Evolutionary conservation across 164 flowering plant species (phyloP), one percentile per base, ranked within the genome.

Genomic region (Stephania cephalantha): DNA sequence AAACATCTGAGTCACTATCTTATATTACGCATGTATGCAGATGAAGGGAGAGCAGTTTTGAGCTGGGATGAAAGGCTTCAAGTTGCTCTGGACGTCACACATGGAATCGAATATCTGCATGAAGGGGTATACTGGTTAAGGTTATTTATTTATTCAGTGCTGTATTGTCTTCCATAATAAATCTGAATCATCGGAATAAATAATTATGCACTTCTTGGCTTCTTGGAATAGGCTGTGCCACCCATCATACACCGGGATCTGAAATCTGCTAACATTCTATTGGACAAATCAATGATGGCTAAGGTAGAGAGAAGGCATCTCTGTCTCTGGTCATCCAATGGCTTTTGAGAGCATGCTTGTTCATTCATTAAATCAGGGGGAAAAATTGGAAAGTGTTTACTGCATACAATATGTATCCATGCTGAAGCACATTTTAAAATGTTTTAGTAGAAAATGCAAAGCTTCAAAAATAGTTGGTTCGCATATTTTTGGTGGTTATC

Each of bases 101-200:
- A 94, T 83, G 99, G 98, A 74, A 89, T 96, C 72, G 95, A 92
- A 68, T 96, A 96, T 85, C 98, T 96, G 84, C 99, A 96, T 81
- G 99, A 96, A 86, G 99, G 99, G 91, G 98, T 94, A 88, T 42
- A 85, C 73, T 68, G 13, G 22, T 12, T 31, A 4, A 46, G 17
- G 12, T 7, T 11, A 50, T 22, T 61, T 61, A 9, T 18, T 72
- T 31, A 6, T 71, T 75, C 48, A 22, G 63, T 71, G 31, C 8
- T 22, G 1, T 10, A 29, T 53, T 29, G 42, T 44, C 48, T 73
- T 22, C 61, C 31, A 29, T 20, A 46, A 25, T 25, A 67, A 42
- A 50, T 7, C 46, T 42, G 11, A 68, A 6, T 46, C 70, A 15
- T 64, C 22, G 13, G 46, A 46, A 18, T 74, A 50, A 78, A n/a